Evolutionary conservation across 768 basidiomycete genomes (phyloP), one percentile per base, ranked within the genome.

Genomic region (Boletus rufocinnamomeus): DNA sequence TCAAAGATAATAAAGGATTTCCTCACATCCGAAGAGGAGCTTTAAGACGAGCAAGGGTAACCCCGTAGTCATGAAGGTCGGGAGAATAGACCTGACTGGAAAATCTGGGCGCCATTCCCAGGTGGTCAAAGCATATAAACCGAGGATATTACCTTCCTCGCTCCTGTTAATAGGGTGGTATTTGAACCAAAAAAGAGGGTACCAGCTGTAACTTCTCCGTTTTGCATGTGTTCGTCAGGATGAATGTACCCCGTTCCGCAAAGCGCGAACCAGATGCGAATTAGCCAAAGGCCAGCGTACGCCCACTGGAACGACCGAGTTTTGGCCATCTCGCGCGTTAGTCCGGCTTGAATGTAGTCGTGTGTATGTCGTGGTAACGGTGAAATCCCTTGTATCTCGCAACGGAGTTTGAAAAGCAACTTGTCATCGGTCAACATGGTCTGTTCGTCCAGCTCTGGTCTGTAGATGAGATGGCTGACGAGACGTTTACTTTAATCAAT

Each of bases 161-260:
- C 51, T 23, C 34, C 10, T n/a, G 50, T 56, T 52, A 63, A 63
- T 56, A 40, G 10, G 48, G 35, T 35, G 50, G 4, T 11, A 57
- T n/a, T 41, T 32, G 43, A 45, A 32, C 34, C 50, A 46, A 45
- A 57, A 56, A 43, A 17, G 43, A 60, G 50, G 50, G 50, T 60
- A 76, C 77, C 77, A 52, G 76, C 73, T 14, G 66, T 70, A 21
- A 73, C 63, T 61, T 78, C 77, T 35, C 74, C 77, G 59, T 74
- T 76, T 63, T 78, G 77, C 63, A 77, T 74, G 56, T 76, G 66
- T 63, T 78, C 77, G 56, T 78, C 77, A 10, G 77, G 77, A 54
- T 78, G 77, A 38, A 78, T 77, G 55, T 77, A 77, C 1, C 70
- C 76, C 8, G 65, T 69, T 21, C 76, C 73, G 51, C 59, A 63